Percentiles rank a stretch among this genome's conserved stretches.
These are phyloP conservation scores for Polygonum aviculare DNA, from an alignment of 148 eudicot genomes.

Conservation along the genomic window DNA sequence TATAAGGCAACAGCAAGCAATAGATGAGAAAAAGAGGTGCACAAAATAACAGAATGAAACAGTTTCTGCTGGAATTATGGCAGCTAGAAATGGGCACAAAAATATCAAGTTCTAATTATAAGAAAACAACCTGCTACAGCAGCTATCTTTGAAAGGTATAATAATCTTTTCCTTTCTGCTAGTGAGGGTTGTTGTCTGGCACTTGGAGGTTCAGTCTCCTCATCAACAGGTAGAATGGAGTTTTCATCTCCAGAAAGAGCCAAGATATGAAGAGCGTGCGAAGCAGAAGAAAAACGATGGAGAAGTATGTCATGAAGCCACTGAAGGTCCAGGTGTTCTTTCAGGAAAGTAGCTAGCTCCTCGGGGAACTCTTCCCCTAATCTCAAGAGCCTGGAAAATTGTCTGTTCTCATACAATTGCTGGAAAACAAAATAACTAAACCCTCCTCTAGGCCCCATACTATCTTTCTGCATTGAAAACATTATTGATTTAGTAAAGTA, in stretches of 20 bases:
- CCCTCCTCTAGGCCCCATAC: slow-evolving; percentile 93
- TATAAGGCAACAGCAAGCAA: background rate
- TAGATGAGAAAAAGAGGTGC: background rate
- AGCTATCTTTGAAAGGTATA: slow-evolving; percentile 86
- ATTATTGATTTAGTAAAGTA: background rate
- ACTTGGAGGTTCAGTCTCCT: slow-evolving; percentile 23
- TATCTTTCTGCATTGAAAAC: slow-evolving; percentile 53
- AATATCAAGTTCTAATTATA: slow-evolving; percentile 1
- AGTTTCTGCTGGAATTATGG: background rate
- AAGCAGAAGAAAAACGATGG: slow-evolving; percentile 64
- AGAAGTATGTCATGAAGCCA: slow-evolving; percentile 89
- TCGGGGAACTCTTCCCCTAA: slow-evolving; percentile 92
- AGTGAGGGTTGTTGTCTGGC: slow-evolving; percentile 34
- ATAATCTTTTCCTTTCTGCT: slow-evolving; percentile 62
- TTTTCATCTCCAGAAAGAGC: slow-evolving; percentile 56
- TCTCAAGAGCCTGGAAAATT: slow-evolving; percentile 70
- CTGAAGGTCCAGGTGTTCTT: slow-evolving; percentile 61
- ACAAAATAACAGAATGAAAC: background rate
- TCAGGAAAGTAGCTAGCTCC: slow-evolving; percentile 60
- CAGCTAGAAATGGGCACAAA: background rate
- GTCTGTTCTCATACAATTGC: slow-evolving; percentile 54
- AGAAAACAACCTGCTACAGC: slow-evolving; percentile 67
- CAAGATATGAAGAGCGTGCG: slow-evolving; percentile 70
- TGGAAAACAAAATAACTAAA: slow-evolving; percentile 79
- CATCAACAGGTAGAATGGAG: slow-evolving; percentile 24